Base-by-base conservation (phyloP, 2,329 filamentous ascomycete species). In the Colletotrichum eremochloae region DNA sequence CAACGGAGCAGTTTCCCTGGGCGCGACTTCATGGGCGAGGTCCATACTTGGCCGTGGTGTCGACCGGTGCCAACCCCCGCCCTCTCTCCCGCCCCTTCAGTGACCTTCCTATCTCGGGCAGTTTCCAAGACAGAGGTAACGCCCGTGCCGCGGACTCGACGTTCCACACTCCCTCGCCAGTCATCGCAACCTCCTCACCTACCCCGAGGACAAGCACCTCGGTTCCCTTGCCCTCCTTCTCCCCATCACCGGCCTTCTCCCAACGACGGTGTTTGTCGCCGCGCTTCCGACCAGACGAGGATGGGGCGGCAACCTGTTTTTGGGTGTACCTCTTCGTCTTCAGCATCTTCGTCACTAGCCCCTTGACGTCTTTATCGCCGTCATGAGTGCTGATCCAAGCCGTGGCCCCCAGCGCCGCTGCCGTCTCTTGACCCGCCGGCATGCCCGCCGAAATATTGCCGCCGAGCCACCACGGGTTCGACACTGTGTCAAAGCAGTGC, bases 311-410 rank as follows among this genome's bases (percentile, higher is more conserved):
- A 1, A 89, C 83, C 62, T 90, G 86, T 44, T 86, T 82, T 11
- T 78, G 75, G 0, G 77, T 79, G 76, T 84, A 88, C 62, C 79
- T 82, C 63, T 78, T 80, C 18, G 86, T 88, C 73, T 83, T 85
- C 5, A 90, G 82, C 77, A 87, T 83, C 52, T 80, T 84, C 5
- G 86, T 87, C 3, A 85, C 86, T 62, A 89, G 76, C 0, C 89
- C 90, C 4, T 81, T 82, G 36, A 86, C 85, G 46, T 87, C 83
- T 76, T 91, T 92, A 38, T 88, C 86, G 6, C 86, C 88, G 75
- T 92, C 90, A 74, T 91, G 90, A 0, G 89, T 86, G 67, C 86
- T 86, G 29, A 93, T 84, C 91, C 91, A 93, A 1, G 84, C 82
- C 68, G 83, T 83, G 5, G 89, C 88, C 15, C 85, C 84, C 1